Base-by-base conservation (phyloP, 805 yeast genomes). In the Barnettozyma siamensis region DNA sequence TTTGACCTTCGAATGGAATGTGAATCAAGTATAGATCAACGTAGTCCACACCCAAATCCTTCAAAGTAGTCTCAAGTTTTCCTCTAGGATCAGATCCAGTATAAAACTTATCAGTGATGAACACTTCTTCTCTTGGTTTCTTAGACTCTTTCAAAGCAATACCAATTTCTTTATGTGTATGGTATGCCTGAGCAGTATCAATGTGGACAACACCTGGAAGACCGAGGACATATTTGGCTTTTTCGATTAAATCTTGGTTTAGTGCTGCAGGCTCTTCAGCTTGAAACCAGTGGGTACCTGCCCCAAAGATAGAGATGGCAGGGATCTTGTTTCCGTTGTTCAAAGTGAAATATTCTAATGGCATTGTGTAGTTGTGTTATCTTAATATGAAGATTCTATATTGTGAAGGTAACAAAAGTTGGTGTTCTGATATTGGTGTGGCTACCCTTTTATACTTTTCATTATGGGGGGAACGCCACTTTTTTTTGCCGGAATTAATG, bases 251-350 rank as follows among this genome's bases (percentile, higher is more conserved):
- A 9, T 53, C 53, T 3, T 59, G 43, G 30, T 63, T 59, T 47
- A 63, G 51, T 11, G 44, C 50, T 11, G 44, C 50, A 3, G 50
- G 47, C 5, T 54, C 50, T 26, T 57, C 63, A 5, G 48, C 46
- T 30, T 68, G 63, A 45, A n/a, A 64, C 82, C 83, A 78, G 48
- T 67, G 70, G 26, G 83, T 76, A 33, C 84, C 84, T 2, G 80
- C 66, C 6, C 84, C 84, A 16, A 77, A 66, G 43, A 66, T 56
- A 24, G 80, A 80, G 37, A 78, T 58, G 7, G 69, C 70, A 21
- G 73, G 73, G 28, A 69, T 61, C 46, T 63, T 60, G 42, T 63
- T 59, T 2, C 69, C 70, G 52, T 69, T 68, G 42, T 36, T 50
- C 18, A 55, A 44, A 7, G 53, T 55, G 45, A 55, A 50, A 42